Evolutionary conservation across 2,329 filamentous ascomycete genomes (phyloP), one percentile per base, ranked within the genome.

Genomic region (Arachnomyces sp.): DNA sequence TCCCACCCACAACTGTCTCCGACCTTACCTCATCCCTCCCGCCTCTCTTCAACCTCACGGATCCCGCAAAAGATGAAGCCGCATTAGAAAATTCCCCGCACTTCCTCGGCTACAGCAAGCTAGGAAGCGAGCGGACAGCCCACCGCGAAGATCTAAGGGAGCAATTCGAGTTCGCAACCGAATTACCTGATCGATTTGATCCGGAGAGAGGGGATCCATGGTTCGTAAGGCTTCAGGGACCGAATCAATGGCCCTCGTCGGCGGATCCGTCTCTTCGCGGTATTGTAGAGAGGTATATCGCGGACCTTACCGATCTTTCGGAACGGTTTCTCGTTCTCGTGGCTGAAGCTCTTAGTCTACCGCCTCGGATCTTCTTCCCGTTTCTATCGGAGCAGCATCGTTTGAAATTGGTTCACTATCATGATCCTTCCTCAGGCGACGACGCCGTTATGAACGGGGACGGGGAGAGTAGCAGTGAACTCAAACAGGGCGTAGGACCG

Each of bases 161-260:
- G 52, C 77, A 80, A 48, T 73, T 78, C 35, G 76, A 80, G 51
- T 74, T 76, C 51, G 75, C 73, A 11, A 79, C 74, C 0, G 75
- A 80, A 46, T 55, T 78, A 21, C 42, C 57, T 0, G 61, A 56
- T 1, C 61, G 51, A 1, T 67, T 65, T 53, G 16, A 14, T 9
- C 34, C 49, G 1, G 46, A 48, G 3, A 50, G 52, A 6, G 59
- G 52, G 1, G 34, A 49, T 8, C 64, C 68, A 3, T 40, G 69
- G 15, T 66, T 62, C 39, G 69, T 71, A 38, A 54, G 63, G 2
- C 46, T 75, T 16, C 59, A 63, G n/a, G 71, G 71, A 1, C 71
- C 69, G 2, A 73, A 69, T 47, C 71, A 73, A 64, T 74, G 70
- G 69, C 69, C 69, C 1, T 43, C 55, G 5, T 45, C 52, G 3